Base-by-base conservation (phyloP, 306 rosid species). In the Acmispon strigosus region DNA sequence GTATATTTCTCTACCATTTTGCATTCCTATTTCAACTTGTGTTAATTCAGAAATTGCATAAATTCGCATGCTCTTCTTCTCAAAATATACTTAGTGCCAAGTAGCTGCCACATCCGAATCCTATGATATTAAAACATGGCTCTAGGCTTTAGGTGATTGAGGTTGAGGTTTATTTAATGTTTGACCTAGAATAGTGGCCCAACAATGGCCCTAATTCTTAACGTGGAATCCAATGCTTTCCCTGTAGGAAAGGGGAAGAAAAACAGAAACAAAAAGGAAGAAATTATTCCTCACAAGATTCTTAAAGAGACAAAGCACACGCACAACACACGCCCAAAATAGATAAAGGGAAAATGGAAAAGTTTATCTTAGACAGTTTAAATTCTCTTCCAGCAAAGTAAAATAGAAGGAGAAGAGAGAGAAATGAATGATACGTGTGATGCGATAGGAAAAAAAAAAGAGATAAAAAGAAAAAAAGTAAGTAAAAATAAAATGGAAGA, bases 181-280 rank as follows among this genome's bases (percentile, higher is more conserved):
- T 36, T 52, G 53, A 69, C 74, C 9, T 34, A 66, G 39, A 27
- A 27, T 4, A 27, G 32, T 27, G 32, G 32, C 32, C 32, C 32
- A 60, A 44, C n/a, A 53, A 12, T 65, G 53, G 27, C 6, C 27
- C 29, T 22, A 7, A 19, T 36, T 37, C 34, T 19, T n/a, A 57
- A 56, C 24, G 7, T 56, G 42, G 80, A 76, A 76, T 67, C 69
- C 36, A 58, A 67, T 76, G 80, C 74, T 67, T 66, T 67, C 14
- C 55, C 9, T 42, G 58, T 27, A 27, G 47, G 22, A 43, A 52
- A 16, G 6, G 8, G 2, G 2, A 47, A 27, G 32, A 27, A 27
- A 27, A 27, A 27, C 4, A 14, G 4, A 27, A 7, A 52, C n/a
- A 17, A 19, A 51, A 24, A 58, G 12, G 42, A n/a, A 19, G 32